A percentile compares a stretch with the other conserved stretches of the same genome.
phyloP scores from a whole-genome alignment of 2,329 filamentous ascomycete genomes.

The Trichophyton mentagrophytes region DNA sequence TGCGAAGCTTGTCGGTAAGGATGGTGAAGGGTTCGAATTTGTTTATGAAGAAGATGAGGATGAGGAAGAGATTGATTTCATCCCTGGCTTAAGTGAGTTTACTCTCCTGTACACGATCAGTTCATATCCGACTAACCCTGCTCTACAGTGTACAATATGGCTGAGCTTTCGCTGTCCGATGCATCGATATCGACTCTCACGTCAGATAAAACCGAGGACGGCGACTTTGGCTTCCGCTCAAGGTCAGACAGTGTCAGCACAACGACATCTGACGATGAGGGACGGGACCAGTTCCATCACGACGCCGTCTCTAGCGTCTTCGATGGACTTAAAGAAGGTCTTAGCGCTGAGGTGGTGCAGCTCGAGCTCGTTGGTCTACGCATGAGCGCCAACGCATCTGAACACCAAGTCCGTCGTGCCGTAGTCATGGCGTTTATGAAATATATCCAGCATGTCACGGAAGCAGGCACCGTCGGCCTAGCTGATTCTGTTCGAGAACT shows the following conservation, averaged over 20 bases:
- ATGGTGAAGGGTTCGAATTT: slow-evolving; percentile 52
- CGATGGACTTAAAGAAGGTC: slow-evolving; percentile 63
- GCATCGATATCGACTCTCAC: slow-evolving; percentile 53
- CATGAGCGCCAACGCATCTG: slow-evolving; percentile 79
- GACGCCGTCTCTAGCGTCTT: slow-evolving; percentile 80
- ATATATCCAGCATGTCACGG: slow-evolving; percentile 59
- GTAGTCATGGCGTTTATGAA: slow-evolving; percentile 77
- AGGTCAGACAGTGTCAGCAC: slow-evolving; percentile 61
- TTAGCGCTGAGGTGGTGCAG: slow-evolving; percentile 70
- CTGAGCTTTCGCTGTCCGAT: slow-evolving; percentile 33
- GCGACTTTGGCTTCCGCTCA: slow-evolving; percentile 35
- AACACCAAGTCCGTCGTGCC: slow-evolving; percentile 74
- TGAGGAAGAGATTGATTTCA: slow-evolving; percentile 46
- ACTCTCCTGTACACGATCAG: not conserved
- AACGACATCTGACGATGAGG: slow-evolving; percentile 52
- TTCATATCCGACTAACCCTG: slow-evolving; percentile 8
- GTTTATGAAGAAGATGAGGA: slow-evolving; percentile 55
- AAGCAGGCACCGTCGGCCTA: slow-evolving; percentile 44
- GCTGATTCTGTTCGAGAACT: slow-evolving; percentile 52
- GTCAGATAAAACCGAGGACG: slow-evolving; percentile 38
- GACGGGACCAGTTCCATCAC: slow-evolving; percentile 59
- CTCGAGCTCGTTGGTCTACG: slow-evolving; percentile 90
- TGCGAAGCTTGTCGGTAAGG: slow-evolving; percentile 42
- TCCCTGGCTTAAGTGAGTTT: slow-evolving; percentile 16
- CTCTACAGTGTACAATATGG: slow-evolving; percentile 38